Base-by-base conservation (phyloP, 331 rosid species). In the Arachis monticola region DNA sequence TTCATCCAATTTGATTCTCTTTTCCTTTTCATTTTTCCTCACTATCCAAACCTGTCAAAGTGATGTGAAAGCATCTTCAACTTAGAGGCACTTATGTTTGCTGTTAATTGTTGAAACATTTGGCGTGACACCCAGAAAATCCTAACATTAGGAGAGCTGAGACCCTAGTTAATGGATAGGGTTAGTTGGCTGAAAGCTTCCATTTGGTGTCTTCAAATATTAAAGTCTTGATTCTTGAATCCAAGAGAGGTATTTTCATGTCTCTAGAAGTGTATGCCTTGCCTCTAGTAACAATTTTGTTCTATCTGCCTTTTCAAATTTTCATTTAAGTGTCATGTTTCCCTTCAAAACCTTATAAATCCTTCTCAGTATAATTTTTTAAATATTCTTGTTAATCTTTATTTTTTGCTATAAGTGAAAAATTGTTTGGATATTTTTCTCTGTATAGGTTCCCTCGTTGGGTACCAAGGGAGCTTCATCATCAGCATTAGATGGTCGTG, bases 401-500 rank as follows among this genome's bases (percentile, higher is more conserved):
- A 32, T 32, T 32, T 4, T 12, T 5, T n/a, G 12, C 2, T 9
- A 64, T 11, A 31, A 61, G 13, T 56, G 31, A 46, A 40, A 57
- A 77, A 17, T 69, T 41, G 17, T 11, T 65, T 1, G 35, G 2
- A 12, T 17, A 17, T 17, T 56, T 31, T 51, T 53, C 50, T 44
- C 32, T 80, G 6, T 67, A 32, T 62, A 95, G 99, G 93, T 77
- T 79, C 82, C 97, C 53, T 59, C 90, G 3, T 71, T 94, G 77
- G 63, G 83, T 70, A 67, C 84, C 64, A 95, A 92, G 91, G 96
- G 86, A 22, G 73, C 87, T 74, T 95, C 88, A 35, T 31, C 90
- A 44, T 92, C 93, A 27, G 80, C 90, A 69, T 76, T 92, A 87
- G 99, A 95, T 78, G 85, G 86, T 64, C 97, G 92, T 64, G 97